Conservation (phyloP, 441 rosid genomes). For the Adansonia grandidieri region DNA sequence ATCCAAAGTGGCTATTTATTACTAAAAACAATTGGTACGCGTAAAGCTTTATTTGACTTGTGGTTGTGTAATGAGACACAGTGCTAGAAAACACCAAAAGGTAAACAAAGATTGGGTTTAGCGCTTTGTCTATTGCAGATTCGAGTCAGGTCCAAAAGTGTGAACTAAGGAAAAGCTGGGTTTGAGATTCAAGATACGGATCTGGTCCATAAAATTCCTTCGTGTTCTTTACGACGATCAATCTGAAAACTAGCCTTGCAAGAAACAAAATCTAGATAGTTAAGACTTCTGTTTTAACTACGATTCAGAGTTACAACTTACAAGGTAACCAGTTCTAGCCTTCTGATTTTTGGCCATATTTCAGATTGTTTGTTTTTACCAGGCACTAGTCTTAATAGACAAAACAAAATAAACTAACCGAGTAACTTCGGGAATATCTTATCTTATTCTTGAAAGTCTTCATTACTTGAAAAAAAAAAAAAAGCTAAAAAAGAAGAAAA, state of each 20-base stretch:
- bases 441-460: slow-evolving; percentile 36
- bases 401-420: background rate
- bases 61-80: background rate
- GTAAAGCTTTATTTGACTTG: background rate
- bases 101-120: background rate
- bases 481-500: no score
- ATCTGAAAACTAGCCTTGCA: slow-evolving; percentile 1
- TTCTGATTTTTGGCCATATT: background rate
- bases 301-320: no score
- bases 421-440: slow-evolving; percentile 2
- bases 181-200: background rate
- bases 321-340: no score
- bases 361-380: background rate
- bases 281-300: no score
- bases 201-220: background rate
- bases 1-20: background rate
- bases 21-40: background rate
- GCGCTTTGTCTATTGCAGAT: background rate
- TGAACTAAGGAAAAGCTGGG: background rate
- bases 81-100: background rate
- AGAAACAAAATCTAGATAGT: background rate
- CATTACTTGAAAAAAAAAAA: slow-evolving; percentile 31
- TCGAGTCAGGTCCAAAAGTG: background rate
- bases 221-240: background rate
- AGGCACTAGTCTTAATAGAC: background rate